Percentiles rank a stretch among this genome's conserved stretches.
These are phyloP conservation scores for Raffaelea ambrosiae DNA, from an alignment of 2,329 filamentous ascomycete species.

Conservation along the genomic window DNA sequence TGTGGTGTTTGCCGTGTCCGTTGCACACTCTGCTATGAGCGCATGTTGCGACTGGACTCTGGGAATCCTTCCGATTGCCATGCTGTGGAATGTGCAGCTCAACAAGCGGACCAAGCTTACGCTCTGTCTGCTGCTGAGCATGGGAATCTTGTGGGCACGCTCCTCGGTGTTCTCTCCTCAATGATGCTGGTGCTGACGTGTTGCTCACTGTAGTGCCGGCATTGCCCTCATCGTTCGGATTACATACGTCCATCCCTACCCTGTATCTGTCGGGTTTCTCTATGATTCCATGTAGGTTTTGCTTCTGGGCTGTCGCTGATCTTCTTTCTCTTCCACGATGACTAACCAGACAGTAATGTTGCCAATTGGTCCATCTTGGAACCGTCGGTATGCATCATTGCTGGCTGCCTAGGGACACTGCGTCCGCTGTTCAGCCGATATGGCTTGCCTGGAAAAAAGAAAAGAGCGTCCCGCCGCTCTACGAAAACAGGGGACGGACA, in stretches of 20 bases:
- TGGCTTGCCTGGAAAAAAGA: not conserved
- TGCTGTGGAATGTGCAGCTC: slow-evolving; percentile 43
- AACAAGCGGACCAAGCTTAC: slow-evolving; percentile 34
- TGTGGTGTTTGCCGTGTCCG: slow-evolving; percentile 32
- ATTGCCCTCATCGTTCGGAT: slow-evolving; percentile 29
- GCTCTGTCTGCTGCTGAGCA: slow-evolving; percentile 36
- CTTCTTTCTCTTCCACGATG: slow-evolving; percentile 7
- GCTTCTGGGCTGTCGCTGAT: slow-evolving; percentile 3
- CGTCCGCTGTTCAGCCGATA: slow-evolving; percentile 16
- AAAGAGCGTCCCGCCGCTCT: not conserved
- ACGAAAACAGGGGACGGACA: not conserved
- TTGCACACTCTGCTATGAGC: slow-evolving; percentile 36
- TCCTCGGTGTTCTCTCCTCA: not conserved
- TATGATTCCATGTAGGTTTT: slow-evolving; percentile 19
- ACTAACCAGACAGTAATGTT: slow-evolving; percentile 19
- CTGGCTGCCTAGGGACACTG: slow-evolving; percentile 21
- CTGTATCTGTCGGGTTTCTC: slow-evolving; percentile 20
- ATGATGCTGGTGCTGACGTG: not conserved
- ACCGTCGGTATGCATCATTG: slow-evolving; percentile 27
- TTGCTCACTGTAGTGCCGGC: slow-evolving; percentile 21
- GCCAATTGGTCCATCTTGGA: slow-evolving; percentile 31
- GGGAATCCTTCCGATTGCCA: slow-evolving; percentile 38
- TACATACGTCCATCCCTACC: slow-evolving; percentile 19
- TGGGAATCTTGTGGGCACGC: slow-evolving; percentile 35
- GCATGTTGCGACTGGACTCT: slow-evolving; percentile 43